phyloP scores from a whole-genome alignment of 2,329 filamentous ascomycete genomes.

The Alternaria brassicicola region DNA sequence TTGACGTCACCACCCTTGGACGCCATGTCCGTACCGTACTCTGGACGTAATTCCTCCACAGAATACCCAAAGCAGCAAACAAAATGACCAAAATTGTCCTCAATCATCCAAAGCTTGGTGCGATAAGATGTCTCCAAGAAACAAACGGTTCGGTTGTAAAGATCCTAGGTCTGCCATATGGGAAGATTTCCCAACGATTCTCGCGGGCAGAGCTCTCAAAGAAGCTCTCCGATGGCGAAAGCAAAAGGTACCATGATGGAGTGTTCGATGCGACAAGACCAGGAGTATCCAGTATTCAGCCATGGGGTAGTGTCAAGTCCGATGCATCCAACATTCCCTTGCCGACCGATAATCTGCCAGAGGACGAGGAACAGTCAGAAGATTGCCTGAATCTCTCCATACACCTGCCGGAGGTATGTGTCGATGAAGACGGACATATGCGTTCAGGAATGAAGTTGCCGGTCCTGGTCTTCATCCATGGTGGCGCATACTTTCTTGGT shows the following conservation, averaged over 20 bases:
- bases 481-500: conserved; percentile 57
- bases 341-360: conserved; percentile 19
- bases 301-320: conserved; percentile 21
- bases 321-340: conserved; percentile 26
- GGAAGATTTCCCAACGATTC: conserved; percentile 19
- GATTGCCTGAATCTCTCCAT: conserved; percentile 56
- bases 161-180: conserved; percentile 19
- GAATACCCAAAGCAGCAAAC: neutral
- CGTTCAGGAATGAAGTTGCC: conserved; percentile 46
- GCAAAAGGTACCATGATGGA: neutral
- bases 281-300: conserved; percentile 22
- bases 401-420: conserved; percentile 47
- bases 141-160: conserved; percentile 6
- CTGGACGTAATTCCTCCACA: neutral
- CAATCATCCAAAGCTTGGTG: conserved; percentile 14
- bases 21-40: neutral
- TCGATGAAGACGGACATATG: conserved; percentile 37
- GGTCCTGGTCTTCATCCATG: conserved; percentile 61
- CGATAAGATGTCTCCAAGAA: conserved; percentile 15
- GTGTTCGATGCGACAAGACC: conserved; percentile 21
- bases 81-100: conserved; percentile 10
- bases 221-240: neutral
- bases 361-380: conserved; percentile 22
- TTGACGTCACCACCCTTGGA: conserved; percentile 11
- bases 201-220: conserved; percentile 15